Evolutionary conservation across 805 yeast genomes (phyloP).

Genomic region (Yarrowia keelungensis): DNA sequence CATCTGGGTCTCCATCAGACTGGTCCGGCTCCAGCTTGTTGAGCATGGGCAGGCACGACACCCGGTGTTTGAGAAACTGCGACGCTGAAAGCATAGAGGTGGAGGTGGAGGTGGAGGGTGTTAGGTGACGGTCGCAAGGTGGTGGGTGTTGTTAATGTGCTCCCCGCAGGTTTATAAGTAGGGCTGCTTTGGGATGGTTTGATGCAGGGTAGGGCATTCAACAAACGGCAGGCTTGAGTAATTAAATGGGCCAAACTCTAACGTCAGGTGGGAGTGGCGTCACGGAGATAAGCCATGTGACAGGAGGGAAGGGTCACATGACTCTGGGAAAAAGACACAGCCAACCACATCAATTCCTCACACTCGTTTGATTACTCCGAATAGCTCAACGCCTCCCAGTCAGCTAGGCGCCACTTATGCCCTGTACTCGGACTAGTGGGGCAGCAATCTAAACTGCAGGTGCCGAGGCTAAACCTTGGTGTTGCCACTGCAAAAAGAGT

Average conservation of each 20-base stretch:
- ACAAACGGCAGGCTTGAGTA: not conserved
- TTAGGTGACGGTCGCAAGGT: not conserved
- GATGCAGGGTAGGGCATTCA: not conserved
- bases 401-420: no score
- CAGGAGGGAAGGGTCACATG: not conserved
- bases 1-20: conserved; percentile 3
- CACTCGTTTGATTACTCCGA: no score
- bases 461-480: conserved; percentile 25
- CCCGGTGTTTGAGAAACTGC: conserved; percentile 31
- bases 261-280: not conserved
- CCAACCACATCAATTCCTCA: not conserved
- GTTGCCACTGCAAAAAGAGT: not conserved
- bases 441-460: conserved; percentile 22
- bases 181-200: not conserved
- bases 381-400: no score
- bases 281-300: not conserved
- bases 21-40: not conserved
- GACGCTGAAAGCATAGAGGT: conserved; percentile 16
- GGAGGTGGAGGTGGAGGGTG: no score
- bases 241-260: conserved; percentile 8
- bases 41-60: conserved; percentile 13
- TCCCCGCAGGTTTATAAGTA: not conserved
- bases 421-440: not conserved
- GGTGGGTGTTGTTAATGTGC: not conserved
- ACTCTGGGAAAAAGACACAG: not conserved